Base-by-base conservation (phyloP, 2,329 filamentous ascomycete genomes). In the Colletotrichum falcatum region DNA sequence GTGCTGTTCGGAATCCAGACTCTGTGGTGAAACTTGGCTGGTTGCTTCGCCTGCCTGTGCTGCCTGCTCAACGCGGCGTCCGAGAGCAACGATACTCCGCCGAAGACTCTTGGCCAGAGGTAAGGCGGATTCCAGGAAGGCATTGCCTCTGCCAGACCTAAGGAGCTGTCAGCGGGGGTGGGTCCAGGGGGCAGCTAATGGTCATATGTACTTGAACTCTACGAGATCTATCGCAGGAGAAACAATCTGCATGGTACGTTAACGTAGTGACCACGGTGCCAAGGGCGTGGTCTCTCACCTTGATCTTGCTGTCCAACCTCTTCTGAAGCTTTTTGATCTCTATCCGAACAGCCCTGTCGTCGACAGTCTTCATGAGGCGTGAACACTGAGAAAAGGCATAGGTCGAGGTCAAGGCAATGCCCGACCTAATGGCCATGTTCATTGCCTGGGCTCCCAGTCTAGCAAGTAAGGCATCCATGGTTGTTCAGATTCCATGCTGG, bases 141-240 rank as follows among this genome's bases (percentile, higher is more conserved):
- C 79, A 75, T 89, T 89, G 30, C 87, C 88, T 74, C 86, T 81
- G 2, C 81, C 85, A 71, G 83, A 88, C 76, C 85, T 87, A 76
- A 53, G 74, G 73, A 18, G 72, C 73, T 49, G 77, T 77, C 26
- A 79, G 67, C 39, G 30, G 35, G 28, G 35, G 28, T 20, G 33
- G 16, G 30, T 20, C 16, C 12, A 33, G n/a, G 58, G 20, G 14
- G 37, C 8, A 37, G 8, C 30, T 23, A 37, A 33, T 33, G 16
- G 33, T 23, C 14, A 56, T 2, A 73, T 86, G 75, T 79, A 93
- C 91, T 96, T 96, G 75, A 98, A 87, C 79, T 97, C 94, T 75
- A 97, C 94, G 85, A 97, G 90, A 78, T 97, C 94, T 76, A 97
- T 95, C 12, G 94, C 93, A 0, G 95, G 95, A 14, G 94, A 94